Evolutionary conservation across 306 rosid genomes (phyloP), one percentile per base, ranked within the genome.

Genomic region (Prosopis cineraria): DNA sequence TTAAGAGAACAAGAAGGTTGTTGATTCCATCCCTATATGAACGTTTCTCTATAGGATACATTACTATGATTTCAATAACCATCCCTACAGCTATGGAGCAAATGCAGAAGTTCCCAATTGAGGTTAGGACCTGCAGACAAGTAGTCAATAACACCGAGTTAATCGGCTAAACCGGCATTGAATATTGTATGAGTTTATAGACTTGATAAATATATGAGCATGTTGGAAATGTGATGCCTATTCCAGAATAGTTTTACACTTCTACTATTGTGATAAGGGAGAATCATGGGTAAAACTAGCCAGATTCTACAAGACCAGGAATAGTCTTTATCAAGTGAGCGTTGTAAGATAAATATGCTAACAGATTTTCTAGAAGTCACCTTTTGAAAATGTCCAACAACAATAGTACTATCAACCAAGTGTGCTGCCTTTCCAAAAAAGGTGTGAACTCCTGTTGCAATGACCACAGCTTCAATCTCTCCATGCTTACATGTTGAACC

Each of bases 401-500:
- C 96, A 70, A 55, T 72, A 0, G 97, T 93, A 68, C 84, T 83
- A 84, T 93, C 96, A 71, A 93, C 97, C 31, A 93, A 85, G 84
- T 90, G 84, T 43, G 97, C 96, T 16, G 96, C 97, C 87, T 89
- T 90, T 72, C 96, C 97, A 37, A 93, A 90, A 77, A 93, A 93
- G 73, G 97, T 84, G 79, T 90, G 60, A 70, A 93, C 86, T 76
- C 97, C 97, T 30, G 96, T 90, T 75, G 97, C 97, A 75, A 93
- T 90, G 60, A 90, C 97, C 44, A 93, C 90, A 17, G 97, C 93
- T 81, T 93, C 97, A 78, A 93, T 87, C 83, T 93, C 96, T 87
- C 97, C 97, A 0, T 83, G 93, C 87, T 93, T 93, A 78, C 97
- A 93, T 34, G 97, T 90, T 48, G 97, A 93, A 44, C 97, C 97